Evolutionary conservation across 164 flowering plant genomes (phyloP).

Genomic region (Vitis cinerea): DNA sequence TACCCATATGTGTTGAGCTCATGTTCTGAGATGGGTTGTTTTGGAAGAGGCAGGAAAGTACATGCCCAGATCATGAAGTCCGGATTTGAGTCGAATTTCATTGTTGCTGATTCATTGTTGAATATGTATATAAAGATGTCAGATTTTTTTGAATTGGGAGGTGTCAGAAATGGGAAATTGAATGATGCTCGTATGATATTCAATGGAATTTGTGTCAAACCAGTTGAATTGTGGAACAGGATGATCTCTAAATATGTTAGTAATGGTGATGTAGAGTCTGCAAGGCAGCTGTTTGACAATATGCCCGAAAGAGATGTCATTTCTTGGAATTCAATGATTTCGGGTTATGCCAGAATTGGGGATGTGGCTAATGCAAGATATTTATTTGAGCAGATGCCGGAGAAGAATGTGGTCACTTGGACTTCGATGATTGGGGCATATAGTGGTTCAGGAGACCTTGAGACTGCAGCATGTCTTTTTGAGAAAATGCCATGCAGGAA

Average conservation of each 20-base stretch:
- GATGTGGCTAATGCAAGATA: constrained; percentile 26
- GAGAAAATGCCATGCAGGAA: constrained; percentile 30
- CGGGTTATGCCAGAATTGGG: constrained; percentile 28
- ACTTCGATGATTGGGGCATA: constrained; percentile 30
- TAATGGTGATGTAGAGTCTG: constrained; percentile 21
- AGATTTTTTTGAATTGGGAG: background rate
- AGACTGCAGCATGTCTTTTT: constrained; percentile 26
- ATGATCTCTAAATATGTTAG: constrained; percentile 26
- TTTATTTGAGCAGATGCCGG: constrained; percentile 36
- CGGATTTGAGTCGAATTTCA: constrained; percentile 27
- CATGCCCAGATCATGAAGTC: constrained; percentile 38
- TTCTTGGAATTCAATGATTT: constrained; percentile 42
- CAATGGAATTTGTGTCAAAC: constrained; percentile 27
- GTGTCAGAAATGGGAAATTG: constrained; percentile 1
- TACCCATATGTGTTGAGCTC: constrained; percentile 46
- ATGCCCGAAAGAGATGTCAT: constrained; percentile 35
- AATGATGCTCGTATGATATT: constrained; percentile 28
- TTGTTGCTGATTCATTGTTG: constrained; percentile 30
- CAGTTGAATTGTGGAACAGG: constrained; percentile 33
- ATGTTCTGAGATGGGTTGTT: constrained; percentile 28
- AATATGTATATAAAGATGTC: constrained; percentile 28
- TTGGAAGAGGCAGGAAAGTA: constrained; percentile 24
- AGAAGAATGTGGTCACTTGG: constrained; percentile 41
- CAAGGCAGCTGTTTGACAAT: constrained; percentile 31
- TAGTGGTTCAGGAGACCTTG: constrained; percentile 28